phyloP scores from a whole-genome alignment of 2,329 filamentous ascomycete genomes.

The Diplodia corticola region DNA sequence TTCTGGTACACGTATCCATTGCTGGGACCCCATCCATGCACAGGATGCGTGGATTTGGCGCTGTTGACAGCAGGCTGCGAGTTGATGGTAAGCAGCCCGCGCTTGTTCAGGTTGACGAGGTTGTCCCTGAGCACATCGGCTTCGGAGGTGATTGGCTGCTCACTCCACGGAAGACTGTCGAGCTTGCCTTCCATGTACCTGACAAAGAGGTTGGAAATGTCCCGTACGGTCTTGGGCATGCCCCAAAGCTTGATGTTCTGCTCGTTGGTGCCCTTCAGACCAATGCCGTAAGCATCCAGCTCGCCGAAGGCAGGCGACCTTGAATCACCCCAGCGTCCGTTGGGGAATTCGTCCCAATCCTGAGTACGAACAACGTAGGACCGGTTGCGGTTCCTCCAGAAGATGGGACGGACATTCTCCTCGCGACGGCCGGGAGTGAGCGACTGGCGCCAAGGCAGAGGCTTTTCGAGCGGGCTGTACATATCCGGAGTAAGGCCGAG shows the following conservation, averaged over 20 bases:
- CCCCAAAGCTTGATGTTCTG: constrained; percentile 96
- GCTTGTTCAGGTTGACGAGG: constrained; percentile 78
- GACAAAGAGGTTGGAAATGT: constrained; percentile 81
- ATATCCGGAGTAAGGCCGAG: constrained; percentile 76
- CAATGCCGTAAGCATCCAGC: constrained; percentile 90
- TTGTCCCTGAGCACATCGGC: constrained; percentile 74
- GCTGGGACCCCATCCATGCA: constrained; percentile 90
- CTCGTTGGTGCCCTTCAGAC: constrained; percentile 91
- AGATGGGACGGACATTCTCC: constrained; percentile 96
- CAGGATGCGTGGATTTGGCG: constrained; percentile 79
- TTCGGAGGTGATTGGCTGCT: constrained; percentile 80
- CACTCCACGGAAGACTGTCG: constrained; percentile 88
- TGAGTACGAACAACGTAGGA: constrained; percentile 94
- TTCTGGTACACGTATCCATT: constrained; percentile 99
- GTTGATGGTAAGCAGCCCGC: constrained; percentile 92
- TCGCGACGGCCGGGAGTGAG: constrained; percentile 83
- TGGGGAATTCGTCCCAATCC: constrained; percentile 99
- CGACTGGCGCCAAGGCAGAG: constrained; percentile 95
- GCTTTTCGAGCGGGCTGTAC: constrained; percentile 77
- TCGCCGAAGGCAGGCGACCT: constrained; percentile 95
- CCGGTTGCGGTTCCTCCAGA: constrained; percentile 96
- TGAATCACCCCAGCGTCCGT: constrained; percentile 97
- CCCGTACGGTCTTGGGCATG: constrained; percentile 73
- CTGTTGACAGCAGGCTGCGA: constrained; percentile 95
- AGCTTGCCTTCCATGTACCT: constrained; percentile 80